A percentile compares a stretch with the other conserved stretches of the same genome.
phyloP scores from a whole-genome alignment of 2,329 filamentous ascomycete species.

The Penicillium crustosum region DNA sequence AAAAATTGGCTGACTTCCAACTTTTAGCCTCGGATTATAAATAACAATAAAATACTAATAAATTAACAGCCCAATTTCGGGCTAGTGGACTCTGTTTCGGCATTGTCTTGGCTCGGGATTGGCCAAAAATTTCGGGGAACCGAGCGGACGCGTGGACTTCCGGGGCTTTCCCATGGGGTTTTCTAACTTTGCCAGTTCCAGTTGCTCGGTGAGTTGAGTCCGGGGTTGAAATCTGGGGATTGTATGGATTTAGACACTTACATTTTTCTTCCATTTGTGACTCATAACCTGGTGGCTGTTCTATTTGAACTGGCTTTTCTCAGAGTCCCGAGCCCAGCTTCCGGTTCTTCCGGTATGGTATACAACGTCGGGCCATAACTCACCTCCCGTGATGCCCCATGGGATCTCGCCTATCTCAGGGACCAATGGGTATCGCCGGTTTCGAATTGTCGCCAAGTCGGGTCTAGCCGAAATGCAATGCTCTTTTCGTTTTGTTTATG shows the following conservation, averaged over 20 bases:
- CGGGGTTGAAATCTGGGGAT: constrained; percentile 16
- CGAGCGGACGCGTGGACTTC: not conserved
- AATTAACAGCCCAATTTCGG: not conserved
- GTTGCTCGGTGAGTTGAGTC: constrained; percentile 16
- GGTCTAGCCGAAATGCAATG: not conserved
- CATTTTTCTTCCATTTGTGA: not conserved
- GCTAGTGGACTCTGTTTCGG: not conserved
- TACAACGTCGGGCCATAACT: not conserved
- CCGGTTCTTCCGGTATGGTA: not conserved
- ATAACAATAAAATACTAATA: not conserved
- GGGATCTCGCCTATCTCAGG: not conserved
- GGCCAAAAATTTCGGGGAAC: constrained; percentile 12
- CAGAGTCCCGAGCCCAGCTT: not conserved
- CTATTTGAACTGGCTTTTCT: not conserved
- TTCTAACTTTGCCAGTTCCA: constrained; percentile 15
- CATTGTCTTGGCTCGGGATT: constrained; percentile 5
- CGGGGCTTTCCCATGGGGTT: not conserved
- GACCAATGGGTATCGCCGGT: not conserved
- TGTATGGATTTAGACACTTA: not conserved
- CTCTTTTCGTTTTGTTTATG: not conserved
- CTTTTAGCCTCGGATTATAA: constrained; percentile 2
- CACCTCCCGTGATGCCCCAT: not conserved
- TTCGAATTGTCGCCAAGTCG: not conserved
- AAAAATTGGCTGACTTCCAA: not conserved
- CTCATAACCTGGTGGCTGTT: not conserved